A percentile compares a stretch with the other conserved stretches of the same genome.
phyloP scores from a whole-genome alignment of 2,329 filamentous ascomycete genomes.

The Calonectria henricotiae region DNA sequence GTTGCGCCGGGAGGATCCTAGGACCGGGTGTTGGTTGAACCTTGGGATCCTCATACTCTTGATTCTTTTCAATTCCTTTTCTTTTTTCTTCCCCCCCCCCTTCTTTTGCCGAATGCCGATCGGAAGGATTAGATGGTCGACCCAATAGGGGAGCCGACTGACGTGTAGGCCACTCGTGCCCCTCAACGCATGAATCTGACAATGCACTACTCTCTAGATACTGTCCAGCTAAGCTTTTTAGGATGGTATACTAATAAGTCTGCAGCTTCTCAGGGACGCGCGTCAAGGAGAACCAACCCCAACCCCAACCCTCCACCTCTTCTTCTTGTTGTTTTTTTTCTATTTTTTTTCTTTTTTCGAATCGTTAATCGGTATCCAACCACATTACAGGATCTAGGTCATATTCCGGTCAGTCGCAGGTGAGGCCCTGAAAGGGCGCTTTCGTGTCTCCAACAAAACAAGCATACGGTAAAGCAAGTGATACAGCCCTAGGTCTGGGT shows the following conservation, averaged over 20 bases:
- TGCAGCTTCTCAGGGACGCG: background rate
- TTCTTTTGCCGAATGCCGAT: slow-evolving; percentile 10
- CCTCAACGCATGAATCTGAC: slow-evolving; percentile 10
- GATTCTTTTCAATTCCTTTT: no score
- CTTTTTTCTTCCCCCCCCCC: background rate
- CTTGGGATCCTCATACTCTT: background rate
- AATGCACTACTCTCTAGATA: background rate
- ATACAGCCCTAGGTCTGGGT: background rate
- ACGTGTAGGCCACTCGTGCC: no score
- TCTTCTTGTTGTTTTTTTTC: no score
- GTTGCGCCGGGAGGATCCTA: slow-evolving; percentile 1
- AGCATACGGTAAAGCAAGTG: slow-evolving; percentile 6
- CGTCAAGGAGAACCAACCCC: background rate
- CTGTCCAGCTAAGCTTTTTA: slow-evolving; percentile 13
- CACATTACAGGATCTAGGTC: background rate
- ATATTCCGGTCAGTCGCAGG: background rate
- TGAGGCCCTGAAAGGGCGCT: background rate
- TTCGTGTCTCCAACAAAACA: background rate
- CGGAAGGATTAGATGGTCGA: background rate
- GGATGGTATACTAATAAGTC: background rate
- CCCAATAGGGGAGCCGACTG: background rate
- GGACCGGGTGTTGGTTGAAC: no score
- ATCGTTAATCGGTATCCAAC: background rate
- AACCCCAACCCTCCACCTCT: no score
- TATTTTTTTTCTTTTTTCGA: no score